phyloP scores from a whole-genome alignment of 2,329 filamentous ascomycete genomes.

The Phoma sp. region DNA sequence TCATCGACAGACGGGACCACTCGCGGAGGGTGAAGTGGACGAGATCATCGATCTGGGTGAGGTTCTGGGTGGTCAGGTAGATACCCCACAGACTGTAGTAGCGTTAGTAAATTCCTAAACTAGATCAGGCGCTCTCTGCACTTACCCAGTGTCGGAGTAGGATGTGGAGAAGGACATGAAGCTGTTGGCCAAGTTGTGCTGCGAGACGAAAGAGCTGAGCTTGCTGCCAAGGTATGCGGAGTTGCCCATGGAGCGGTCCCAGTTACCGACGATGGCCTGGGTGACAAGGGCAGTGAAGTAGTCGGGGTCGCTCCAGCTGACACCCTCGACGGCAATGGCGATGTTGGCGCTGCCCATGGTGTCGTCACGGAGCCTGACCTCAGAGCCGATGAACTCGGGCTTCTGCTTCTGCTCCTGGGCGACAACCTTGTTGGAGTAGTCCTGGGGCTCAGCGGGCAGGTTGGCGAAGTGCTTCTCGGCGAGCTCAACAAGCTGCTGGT shows the following conservation, averaged over 20 bases:
- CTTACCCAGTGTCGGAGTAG: slow-evolving; percentile 98
- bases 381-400: slow-evolving; percentile 95
- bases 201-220: slow-evolving; percentile 91
- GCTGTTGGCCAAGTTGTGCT: slow-evolving; percentile 96
- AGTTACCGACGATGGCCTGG: slow-evolving; percentile 99
- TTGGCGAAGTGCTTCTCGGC: slow-evolving; percentile 93
- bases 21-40: slow-evolving; percentile 98
- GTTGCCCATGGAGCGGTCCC: slow-evolving; percentile 98
- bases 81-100: slow-evolving; percentile 91
- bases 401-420: slow-evolving; percentile 79
- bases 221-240: slow-evolving; percentile 97
- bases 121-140: slow-evolving; percentile 15
- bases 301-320: slow-evolving; percentile 98
- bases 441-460: slow-evolving; percentile 76
- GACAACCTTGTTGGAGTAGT: slow-evolving; percentile 73
- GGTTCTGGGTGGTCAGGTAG: slow-evolving; percentile 93
- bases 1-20: slow-evolving; percentile 93
- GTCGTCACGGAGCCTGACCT: slow-evolving; percentile 94
- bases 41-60: slow-evolving; percentile 87
- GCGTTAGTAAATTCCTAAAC: slow-evolving; percentile 34
- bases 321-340: slow-evolving; percentile 97
- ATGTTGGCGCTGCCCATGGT: slow-evolving; percentile 96
- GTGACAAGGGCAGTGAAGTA: slow-evolving; percentile 98
- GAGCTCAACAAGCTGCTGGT: slow-evolving; percentile 91
- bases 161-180: slow-evolving; percentile 99